Conservation (phyloP, 345 rosid species). For the Aethionema arabicum region DNA sequence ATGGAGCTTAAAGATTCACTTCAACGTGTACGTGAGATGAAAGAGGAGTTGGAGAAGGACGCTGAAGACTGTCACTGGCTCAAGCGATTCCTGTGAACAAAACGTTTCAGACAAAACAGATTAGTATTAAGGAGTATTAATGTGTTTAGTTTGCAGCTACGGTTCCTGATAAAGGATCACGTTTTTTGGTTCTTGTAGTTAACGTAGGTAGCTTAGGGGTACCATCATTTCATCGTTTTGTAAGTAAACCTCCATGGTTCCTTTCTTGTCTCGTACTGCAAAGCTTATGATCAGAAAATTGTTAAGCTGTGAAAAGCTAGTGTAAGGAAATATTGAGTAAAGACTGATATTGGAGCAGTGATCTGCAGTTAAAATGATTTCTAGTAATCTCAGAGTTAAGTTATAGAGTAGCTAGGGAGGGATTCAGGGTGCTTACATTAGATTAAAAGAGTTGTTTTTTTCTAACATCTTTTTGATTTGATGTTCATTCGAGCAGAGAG, state of each 20-base stretch:
- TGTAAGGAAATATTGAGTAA: background rate
- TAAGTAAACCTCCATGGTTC: background rate
- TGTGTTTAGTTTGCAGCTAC: too few species aligned
- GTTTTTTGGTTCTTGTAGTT: constrained; percentile 4
- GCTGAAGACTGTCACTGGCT: constrained; percentile 66
- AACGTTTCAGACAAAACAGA: background rate
- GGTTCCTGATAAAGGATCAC: too few species aligned
- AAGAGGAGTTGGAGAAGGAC: constrained; percentile 68
- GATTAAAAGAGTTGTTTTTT: constrained; percentile 5
- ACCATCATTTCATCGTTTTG: background rate
- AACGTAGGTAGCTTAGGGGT: background rate
- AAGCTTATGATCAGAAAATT: background rate
- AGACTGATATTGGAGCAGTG: constrained; percentile 6
- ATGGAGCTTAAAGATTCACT: constrained; percentile 80
- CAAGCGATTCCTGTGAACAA: constrained; percentile 53
- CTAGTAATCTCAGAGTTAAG: background rate
- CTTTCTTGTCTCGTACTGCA: background rate
- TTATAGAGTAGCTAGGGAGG: constrained; percentile 16
- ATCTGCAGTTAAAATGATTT: background rate
- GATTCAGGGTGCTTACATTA: background rate
- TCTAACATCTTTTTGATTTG: constrained; percentile 35
- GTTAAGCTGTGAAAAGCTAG: background rate
- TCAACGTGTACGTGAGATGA: constrained; percentile 52
- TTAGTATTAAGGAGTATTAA: background rate
- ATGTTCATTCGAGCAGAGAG: constrained; percentile 44